Conservation (phyloP, 768 basidiomycete genomes). For the Mycena metata region DNA sequence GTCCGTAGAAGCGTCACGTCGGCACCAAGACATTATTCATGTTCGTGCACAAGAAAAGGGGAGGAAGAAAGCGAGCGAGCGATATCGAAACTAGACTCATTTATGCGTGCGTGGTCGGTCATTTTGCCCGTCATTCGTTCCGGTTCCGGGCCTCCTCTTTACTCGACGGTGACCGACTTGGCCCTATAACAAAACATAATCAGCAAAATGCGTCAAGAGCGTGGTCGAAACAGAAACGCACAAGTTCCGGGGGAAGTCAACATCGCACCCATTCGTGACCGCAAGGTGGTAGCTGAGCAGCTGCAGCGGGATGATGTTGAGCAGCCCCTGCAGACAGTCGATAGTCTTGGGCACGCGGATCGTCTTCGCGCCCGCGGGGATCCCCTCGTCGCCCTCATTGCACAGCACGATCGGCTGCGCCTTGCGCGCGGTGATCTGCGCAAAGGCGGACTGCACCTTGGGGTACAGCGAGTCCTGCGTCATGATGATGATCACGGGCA, state of each 20-base stretch:
- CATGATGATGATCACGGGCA: slow-evolving; percentile 99
- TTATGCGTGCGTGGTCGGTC: too few relatives aligned
- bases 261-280: slow-evolving; percentile 95
- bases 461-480: slow-evolving; percentile 98
- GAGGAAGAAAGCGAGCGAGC: too few relatives aligned
- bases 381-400: slow-evolving; percentile 90
- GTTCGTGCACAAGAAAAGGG: too few relatives aligned
- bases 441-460: slow-evolving; percentile 96
- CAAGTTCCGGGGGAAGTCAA: slow-evolving; percentile 98
- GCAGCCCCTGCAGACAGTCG: slow-evolving; percentile 93
- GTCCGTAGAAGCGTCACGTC: too few relatives aligned
- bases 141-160: slow-evolving; percentile 42
- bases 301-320: slow-evolving; percentile 98
- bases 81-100: too few relatives aligned
- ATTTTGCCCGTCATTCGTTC: too few relatives aligned
- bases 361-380: slow-evolving; percentile 82
- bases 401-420: slow-evolving; percentile 96
- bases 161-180: slow-evolving; percentile 84
- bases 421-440: slow-evolving; percentile 98
- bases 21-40: too few relatives aligned
- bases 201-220: too few relatives aligned
- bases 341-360: slow-evolving; percentile 96
- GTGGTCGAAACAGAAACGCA: too few relatives aligned
- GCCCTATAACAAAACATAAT: too few relatives aligned
- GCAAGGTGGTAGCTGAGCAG: slow-evolving; percentile 97